Percentiles rank a stretch among this genome's conserved stretches.
phyloP scores from a whole-genome alignment of 305 asterid genomes.

The Fraxinus sp. region DNA sequence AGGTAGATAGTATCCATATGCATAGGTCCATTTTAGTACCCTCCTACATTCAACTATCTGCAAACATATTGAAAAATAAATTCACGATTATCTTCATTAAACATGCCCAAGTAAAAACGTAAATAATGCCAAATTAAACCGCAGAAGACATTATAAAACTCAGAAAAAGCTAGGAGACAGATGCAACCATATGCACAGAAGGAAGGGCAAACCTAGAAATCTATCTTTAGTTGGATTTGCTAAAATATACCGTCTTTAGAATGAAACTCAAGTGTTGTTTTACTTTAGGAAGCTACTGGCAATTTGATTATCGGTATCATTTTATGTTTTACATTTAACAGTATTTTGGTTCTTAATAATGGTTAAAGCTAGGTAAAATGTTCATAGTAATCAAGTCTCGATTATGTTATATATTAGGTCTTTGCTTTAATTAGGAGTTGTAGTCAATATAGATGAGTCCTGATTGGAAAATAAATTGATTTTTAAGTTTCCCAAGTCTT shows the following conservation, averaged over 20 bases:
- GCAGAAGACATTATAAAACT: not conserved
- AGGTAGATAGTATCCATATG: conserved; percentile 80
- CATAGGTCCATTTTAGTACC: conserved; percentile 90
- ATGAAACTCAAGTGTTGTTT: not conserved
- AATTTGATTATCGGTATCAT: not conserved
- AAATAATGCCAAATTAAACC: not conserved
- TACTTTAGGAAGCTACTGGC: not conserved
- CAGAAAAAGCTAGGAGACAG: not conserved
- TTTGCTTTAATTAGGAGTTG: not conserved
- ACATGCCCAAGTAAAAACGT: conserved; percentile 13
- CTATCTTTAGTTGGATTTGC: not conserved
- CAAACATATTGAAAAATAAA: conserved; percentile 24
- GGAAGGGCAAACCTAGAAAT: not conserved
- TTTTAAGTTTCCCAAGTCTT: not conserved
- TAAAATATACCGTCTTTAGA: not conserved
- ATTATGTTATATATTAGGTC: not conserved
- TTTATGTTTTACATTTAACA: not conserved
- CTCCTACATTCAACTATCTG: conserved; percentile 96
- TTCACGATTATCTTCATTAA: conserved; percentile 11
- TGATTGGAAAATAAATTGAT: not conserved
- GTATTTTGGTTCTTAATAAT: not conserved
- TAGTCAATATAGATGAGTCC: not conserved
- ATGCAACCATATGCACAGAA: not conserved
- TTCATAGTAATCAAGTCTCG: not conserved
- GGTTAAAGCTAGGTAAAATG: not conserved